These are phyloP conservation scores for Acanthamoeba castellanii DNA, from an alignment of 208 protist genomes.

Conservation along the genomic window DNA sequence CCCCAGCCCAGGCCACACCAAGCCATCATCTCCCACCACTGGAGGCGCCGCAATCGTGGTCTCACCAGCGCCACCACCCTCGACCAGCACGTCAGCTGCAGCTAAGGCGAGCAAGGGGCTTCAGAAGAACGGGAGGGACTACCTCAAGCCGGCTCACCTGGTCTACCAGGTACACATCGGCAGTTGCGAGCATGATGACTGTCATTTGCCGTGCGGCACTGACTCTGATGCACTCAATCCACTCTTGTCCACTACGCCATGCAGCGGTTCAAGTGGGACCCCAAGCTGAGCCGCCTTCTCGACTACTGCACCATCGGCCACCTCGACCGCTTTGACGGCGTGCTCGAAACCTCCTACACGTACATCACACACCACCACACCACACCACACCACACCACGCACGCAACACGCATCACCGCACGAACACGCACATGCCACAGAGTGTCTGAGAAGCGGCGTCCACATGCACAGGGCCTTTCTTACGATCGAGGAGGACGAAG, in stretches of 20 bases:
- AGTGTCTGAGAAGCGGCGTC: neutral
- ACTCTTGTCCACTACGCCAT: too few species aligned
- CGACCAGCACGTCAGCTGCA: neutral
- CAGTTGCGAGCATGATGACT: too few species aligned
- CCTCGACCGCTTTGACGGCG: constrained; percentile 47
- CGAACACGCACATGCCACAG: too few species aligned
- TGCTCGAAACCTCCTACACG: neutral
- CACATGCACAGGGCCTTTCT: neutral
- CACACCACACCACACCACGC: neutral
- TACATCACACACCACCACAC: neutral
- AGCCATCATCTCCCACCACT: neutral
- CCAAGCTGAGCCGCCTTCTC: constrained; percentile 34
- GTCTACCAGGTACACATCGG: neutral
- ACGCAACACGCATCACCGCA: neutral
- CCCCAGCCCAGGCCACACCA: neutral
- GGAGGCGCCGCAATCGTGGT: too few species aligned
- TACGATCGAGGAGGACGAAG: constrained; percentile 25
- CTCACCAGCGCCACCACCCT: neutral
- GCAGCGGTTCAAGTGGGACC: constrained; percentile 52
- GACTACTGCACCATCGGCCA: neutral
- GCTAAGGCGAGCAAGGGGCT: neutral
- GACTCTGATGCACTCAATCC: too few species aligned
- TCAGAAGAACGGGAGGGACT: constrained; percentile 42
- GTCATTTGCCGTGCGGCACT: too few species aligned
- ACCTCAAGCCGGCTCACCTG: constrained; percentile 42